Evolutionary conservation across 129 eudicot genomes (phyloP).

Genomic region (Centaurea solstitialis): DNA sequence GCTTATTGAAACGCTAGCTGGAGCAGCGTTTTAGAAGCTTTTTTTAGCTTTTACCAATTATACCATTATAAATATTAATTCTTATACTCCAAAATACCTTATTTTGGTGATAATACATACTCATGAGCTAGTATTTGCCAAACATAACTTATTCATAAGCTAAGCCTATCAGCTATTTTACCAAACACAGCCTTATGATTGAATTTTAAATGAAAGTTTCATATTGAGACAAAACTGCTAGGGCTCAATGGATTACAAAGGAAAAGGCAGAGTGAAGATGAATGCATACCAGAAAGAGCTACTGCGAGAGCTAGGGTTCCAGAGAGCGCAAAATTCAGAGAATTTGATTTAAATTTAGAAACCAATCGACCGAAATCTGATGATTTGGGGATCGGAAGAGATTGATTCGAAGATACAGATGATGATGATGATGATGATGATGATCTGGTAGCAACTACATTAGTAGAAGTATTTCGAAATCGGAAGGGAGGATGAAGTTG

Average conservation of each 20-base stretch:
- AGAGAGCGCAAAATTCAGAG: slow-evolving; percentile 59
- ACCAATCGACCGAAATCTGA: slow-evolving; percentile 36
- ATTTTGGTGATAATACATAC: too few relatives aligned
- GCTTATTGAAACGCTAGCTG: too few relatives aligned
- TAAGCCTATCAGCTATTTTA: too few relatives aligned
- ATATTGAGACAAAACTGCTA: too few relatives aligned
- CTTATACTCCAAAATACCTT: too few relatives aligned
- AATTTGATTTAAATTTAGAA: slow-evolving; percentile 48
- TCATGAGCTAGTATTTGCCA: too few relatives aligned
- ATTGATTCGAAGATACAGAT: slow-evolving; percentile 28
- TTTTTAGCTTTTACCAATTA: too few relatives aligned
- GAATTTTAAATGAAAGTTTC: too few relatives aligned
- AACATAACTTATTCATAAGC: too few relatives aligned
- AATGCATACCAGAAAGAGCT: slow-evolving; percentile 54
- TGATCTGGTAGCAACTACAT: slow-evolving; percentile 17
- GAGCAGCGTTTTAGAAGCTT: too few relatives aligned
- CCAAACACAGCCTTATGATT: too few relatives aligned
- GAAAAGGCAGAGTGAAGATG: slow-evolving; percentile 10
- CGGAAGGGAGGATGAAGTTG: slow-evolving; percentile 40
- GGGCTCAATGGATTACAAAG: background rate
- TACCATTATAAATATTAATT: too few relatives aligned
- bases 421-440: slow-evolving; percentile 29
- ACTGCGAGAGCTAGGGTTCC: slow-evolving; percentile 68
- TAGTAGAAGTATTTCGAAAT: slow-evolving; percentile 9
- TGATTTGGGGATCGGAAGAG: slow-evolving; percentile 19